Conservation (phyloP, 2,329 filamentous ascomycete species). For the Albifimbria verrucaria region DNA sequence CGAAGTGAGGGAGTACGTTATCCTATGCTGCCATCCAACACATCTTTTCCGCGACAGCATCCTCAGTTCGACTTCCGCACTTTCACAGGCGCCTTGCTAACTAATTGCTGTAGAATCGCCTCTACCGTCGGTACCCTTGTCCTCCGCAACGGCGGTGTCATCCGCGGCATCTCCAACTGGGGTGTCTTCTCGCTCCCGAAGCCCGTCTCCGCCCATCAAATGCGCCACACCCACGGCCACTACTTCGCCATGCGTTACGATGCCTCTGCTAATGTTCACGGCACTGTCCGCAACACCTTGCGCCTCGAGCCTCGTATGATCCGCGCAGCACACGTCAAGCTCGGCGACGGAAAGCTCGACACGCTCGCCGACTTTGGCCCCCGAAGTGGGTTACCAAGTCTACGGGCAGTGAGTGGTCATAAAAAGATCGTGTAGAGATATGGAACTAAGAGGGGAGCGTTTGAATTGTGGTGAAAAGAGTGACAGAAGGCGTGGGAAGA, state of each 20-base stretch:
- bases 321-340: constrained; percentile 79
- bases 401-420: too few species aligned
- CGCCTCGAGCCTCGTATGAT: constrained; percentile 88
- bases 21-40: constrained; percentile 13
- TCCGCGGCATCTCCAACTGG: constrained; percentile 94
- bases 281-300: constrained; percentile 71
- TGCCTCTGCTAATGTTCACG: constrained; percentile 67
- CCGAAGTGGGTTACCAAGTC: too few species aligned
- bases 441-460: too few species aligned
- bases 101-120: constrained; percentile 66
- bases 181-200: constrained; percentile 85
- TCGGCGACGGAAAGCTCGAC: constrained; percentile 62
- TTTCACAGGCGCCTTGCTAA: constrained; percentile 12
- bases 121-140: constrained; percentile 79
- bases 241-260: constrained; percentile 99
- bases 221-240: constrained; percentile 79
- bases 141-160: constrained; percentile 79
- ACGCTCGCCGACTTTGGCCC: constrained; percentile 48
- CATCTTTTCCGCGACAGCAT: background rate
- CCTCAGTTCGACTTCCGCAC: background rate
- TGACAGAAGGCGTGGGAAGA: too few species aligned
- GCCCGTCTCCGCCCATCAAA: constrained; percentile 75
- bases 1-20: constrained; percentile 89
- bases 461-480: too few species aligned
- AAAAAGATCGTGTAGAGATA: too few species aligned